A percentile compares a stretch with the other conserved stretches of the same genome.
Conservation (phyloP, 495 filamentous ascomycete genomes). For the Parathielavia appendiculata region DNA sequence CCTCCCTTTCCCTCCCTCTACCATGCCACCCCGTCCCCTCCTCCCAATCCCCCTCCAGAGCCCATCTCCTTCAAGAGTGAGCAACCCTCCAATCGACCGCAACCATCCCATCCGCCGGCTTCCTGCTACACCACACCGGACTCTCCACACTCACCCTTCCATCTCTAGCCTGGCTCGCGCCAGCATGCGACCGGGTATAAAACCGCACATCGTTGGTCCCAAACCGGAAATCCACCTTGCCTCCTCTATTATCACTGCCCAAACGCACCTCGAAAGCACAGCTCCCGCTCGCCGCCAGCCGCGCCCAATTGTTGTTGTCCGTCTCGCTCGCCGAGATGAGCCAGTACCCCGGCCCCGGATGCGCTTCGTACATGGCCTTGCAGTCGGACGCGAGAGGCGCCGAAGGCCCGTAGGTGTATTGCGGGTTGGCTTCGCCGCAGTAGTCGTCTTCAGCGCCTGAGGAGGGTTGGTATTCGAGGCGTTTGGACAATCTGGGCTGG, state of each 20-base stretch:
- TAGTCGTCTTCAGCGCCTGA: neutral
- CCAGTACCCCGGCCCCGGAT: conserved; percentile 10
- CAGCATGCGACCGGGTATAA: neutral
- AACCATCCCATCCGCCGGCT: neutral
- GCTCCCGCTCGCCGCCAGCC: neutral
- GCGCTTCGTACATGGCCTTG: neutral
- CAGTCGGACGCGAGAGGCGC: conserved; percentile 3
- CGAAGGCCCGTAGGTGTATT: neutral
- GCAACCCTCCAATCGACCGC: conserved; percentile 2
- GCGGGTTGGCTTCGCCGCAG: conserved; percentile 6
- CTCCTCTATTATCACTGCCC: neutral
- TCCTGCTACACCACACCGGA: neutral
- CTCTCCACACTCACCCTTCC: neutral
- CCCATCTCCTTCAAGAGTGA: neutral
- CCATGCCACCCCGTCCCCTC: too few relatives aligned
- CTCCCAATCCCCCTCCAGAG: neutral
- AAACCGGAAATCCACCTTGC: neutral
- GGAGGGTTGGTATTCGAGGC: conserved; percentile 1
- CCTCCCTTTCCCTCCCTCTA: too few relatives aligned
- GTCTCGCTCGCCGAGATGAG: neutral
- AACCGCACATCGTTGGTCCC: conserved; percentile 10
- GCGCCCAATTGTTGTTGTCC: neutral
- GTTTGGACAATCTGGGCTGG: neutral
- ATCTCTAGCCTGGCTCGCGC: neutral
- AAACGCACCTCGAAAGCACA: conserved; percentile 6